phyloP scores from a whole-genome alignment of 345 rosid species.

The Eucalyptus urophylla region DNA sequence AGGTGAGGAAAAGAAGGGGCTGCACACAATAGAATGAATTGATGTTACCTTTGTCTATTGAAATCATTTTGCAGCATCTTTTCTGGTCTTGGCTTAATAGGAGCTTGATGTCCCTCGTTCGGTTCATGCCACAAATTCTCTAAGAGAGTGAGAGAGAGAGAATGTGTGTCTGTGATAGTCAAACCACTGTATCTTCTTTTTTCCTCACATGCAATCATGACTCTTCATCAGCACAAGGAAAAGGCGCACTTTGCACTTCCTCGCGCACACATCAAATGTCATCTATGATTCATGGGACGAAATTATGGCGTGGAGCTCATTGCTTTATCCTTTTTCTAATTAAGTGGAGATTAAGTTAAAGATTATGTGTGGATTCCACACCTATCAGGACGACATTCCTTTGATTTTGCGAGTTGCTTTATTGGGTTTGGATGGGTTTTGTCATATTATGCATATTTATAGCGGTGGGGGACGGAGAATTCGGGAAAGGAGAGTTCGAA shows the following conservation, averaged over 20 bases:
- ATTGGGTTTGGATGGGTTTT: not conserved
- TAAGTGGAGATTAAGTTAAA: not conserved
- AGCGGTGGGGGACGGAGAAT: not conserved
- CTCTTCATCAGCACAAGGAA: not conserved
- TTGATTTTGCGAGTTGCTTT: not conserved
- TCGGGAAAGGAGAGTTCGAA: not conserved
- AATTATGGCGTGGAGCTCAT: not conserved
- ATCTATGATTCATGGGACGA: not conserved
- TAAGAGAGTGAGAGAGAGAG: not conserved
- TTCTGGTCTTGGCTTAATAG: not conserved
- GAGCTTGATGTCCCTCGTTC: not conserved
- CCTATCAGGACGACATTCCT: not conserved
- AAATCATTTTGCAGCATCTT: not conserved
- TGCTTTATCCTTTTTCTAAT: not conserved
- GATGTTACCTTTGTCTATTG: not conserved
- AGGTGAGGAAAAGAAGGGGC: not conserved
- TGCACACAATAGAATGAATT: not conserved
- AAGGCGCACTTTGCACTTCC: not conserved
- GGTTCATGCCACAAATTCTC: not conserved
- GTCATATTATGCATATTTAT: not conserved
- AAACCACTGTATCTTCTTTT: conserved; percentile 2
- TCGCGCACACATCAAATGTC: not conserved
- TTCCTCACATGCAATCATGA: conserved; percentile 14
- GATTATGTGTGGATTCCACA: not conserved
- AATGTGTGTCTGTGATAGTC: conserved; percentile 3